Conservation (phyloP, 176 grass and related monocot species). For the Pontederia paniculata region DNA sequence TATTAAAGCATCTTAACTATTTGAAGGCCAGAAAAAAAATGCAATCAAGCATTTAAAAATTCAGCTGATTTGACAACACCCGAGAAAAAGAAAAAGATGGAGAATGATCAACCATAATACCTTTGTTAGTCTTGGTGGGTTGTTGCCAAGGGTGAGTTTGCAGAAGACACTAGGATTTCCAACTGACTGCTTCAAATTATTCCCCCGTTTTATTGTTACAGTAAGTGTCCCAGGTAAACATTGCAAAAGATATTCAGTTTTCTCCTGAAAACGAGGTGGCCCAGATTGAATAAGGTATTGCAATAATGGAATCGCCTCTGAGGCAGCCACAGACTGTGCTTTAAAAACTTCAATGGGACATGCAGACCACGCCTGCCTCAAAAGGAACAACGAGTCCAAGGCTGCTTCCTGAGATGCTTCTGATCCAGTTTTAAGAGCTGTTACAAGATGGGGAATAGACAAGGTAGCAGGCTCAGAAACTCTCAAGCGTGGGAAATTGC, state of each 20-base stretch:
- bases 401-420: constrained; percentile 96
- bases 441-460: constrained; percentile 90
- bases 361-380: constrained; percentile 93
- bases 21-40: too few species aligned
- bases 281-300: constrained; percentile 98
- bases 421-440: constrained; percentile 89
- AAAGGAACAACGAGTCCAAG: constrained; percentile 89
- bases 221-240: constrained; percentile 96
- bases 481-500: constrained; percentile 95
- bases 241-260: constrained; percentile 85
- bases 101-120: constrained; percentile 22
- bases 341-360: constrained; percentile 94
- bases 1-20: background rate
- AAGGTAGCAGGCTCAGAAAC: constrained; percentile 91
- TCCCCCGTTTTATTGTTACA: constrained; percentile 89
- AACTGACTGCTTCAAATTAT: constrained; percentile 89
- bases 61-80: background rate
- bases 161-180: constrained; percentile 97
- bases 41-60: background rate
- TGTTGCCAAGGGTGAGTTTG: constrained; percentile 96
- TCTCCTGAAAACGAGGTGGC: constrained; percentile 96
- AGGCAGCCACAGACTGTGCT: constrained; percentile 89
- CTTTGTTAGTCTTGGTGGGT: constrained; percentile 81
- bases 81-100: too few species aligned
- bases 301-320: constrained; percentile 94